Conservation (phyloP, 257 asterid species). For the Solanum sparsipilum region DNA sequence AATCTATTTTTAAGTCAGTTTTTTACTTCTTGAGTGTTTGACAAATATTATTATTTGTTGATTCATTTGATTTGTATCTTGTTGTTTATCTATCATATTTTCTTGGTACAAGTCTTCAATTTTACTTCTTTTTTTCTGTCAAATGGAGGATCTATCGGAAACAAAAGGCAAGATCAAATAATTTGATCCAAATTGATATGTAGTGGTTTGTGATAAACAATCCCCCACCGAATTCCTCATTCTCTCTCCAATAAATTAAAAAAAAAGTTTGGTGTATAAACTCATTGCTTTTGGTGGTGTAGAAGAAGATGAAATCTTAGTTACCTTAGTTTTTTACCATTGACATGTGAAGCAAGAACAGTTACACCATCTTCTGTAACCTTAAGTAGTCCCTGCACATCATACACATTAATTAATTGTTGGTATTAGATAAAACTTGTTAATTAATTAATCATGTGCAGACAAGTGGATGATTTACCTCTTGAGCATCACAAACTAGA, state of each 20-base stretch:
- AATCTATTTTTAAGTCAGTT: background rate
- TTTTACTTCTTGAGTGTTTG: background rate
- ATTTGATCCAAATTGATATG: background rate
- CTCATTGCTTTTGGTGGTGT: background rate
- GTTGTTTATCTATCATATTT: background rate
- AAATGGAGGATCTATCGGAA: background rate
- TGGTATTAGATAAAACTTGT: background rate
- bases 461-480: conserved; percentile 17
- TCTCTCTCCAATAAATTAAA: background rate
- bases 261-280: background rate
- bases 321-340: conserved; percentile 45
- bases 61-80: background rate
- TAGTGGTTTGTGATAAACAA: background rate
- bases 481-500: conserved; percentile 35
- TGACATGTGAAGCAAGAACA: conserved; percentile 40
- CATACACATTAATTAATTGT: too few relatives aligned
- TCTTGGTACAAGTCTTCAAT: background rate
- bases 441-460: background rate
- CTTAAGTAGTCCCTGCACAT: conserved; percentile 49
- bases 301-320: background rate
- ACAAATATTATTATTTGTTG: too few relatives aligned
- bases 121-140: background rate
- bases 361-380: conserved; percentile 44
- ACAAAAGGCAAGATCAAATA: background rate
- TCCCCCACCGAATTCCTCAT: background rate